Base-by-base conservation (phyloP, 2,329 filamentous ascomycete genomes). In the Incumbomyces lentus region DNA sequence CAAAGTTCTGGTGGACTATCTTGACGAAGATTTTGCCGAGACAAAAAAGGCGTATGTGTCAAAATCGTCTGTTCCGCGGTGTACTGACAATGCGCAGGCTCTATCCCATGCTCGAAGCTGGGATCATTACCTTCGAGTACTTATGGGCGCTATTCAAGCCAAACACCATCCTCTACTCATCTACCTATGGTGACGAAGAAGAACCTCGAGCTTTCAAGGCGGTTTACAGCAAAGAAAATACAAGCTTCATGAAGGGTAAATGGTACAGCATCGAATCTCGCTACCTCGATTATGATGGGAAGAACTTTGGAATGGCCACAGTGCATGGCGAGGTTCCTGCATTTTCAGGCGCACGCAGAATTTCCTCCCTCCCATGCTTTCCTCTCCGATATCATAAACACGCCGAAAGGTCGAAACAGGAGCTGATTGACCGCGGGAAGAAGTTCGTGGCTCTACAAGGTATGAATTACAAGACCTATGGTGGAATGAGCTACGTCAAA, bases 111-210 rank as follows among this genome's bases (percentile, higher is more conserved):
- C 70, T 94, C 1, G 77, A 87, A 52, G 84, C 82, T 29, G 46
- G 44, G 19, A 49, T 42, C 38, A 56, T 56, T 39, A 93, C 86
- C 0, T 95, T 89, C 56, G 86, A 95, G 48, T 73, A 93, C 2
- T 69, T 93, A 1, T 94, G 88, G 88, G 86, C 87, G 0, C 67
- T 95, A 2, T 93, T 84, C 75, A 93, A 92, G 59, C 88, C 88
- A 0, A 85, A 87, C 57, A 87, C 85, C 0, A 76, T 94, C 16
- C 82, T 79, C 1, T 90, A 83, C 60, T 79, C 82, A 0, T 77
- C 79, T 0, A 90, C 85, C 0, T 94, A 94, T 52, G 84, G 84
- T 2, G 80, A 78, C 31, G 68, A 73, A 12, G 84, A 90, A 33
- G 81, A 92, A 56, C 84, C 86, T 1, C 78, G 86, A 13, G 83